Conservation (phyloP, 495 filamentous ascomycete genomes). For the Hypomontagnella monticulosa region DNA sequence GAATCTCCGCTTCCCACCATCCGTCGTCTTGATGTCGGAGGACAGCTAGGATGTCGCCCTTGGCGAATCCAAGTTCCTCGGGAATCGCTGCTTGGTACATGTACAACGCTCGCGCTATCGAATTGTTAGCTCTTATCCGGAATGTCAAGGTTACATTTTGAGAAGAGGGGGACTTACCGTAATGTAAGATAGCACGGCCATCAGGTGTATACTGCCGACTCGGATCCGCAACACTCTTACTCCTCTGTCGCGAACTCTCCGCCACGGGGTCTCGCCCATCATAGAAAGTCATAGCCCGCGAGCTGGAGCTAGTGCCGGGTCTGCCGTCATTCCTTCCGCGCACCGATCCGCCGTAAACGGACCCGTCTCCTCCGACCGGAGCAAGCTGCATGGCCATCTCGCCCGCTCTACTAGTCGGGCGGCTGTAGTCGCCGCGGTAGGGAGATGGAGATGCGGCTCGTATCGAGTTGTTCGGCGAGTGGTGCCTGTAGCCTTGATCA, state of each 20-base stretch:
- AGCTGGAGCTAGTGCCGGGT: conserved; percentile 49
- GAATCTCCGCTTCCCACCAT: conserved; percentile 99
- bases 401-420: conserved; percentile 69
- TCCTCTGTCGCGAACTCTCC: conserved; percentile 68
- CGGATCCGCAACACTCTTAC: conserved; percentile 81
- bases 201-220: conserved; percentile 81
- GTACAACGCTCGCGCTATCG: conserved; percentile 87
- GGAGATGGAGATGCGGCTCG: conserved; percentile 68
- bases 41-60: conserved; percentile 92
- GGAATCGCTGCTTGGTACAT: conserved; percentile 93
- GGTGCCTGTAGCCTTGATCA: conserved; percentile 66
- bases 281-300: conserved; percentile 68
- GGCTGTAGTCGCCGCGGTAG: conserved; percentile 59
- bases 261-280: conserved; percentile 59
- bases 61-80: conserved; percentile 91
- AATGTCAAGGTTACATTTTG: background rate
- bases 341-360: conserved; percentile 60
- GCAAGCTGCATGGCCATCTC: conserved; percentile 88
- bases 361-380: conserved; percentile 47
- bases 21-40: conserved; percentile 94
- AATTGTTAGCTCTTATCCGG: conserved; percentile 32
- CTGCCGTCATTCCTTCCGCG: conserved; percentile 53
- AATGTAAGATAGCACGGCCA: conserved; percentile 88
- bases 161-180: conserved; percentile 70
- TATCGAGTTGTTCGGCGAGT: conserved; percentile 62